A percentile compares a stretch with the other conserved stretches of the same genome.
Conservation (phyloP, 768 basidiomycete species). For the Sistotremastrum niveocremeum region DNA sequence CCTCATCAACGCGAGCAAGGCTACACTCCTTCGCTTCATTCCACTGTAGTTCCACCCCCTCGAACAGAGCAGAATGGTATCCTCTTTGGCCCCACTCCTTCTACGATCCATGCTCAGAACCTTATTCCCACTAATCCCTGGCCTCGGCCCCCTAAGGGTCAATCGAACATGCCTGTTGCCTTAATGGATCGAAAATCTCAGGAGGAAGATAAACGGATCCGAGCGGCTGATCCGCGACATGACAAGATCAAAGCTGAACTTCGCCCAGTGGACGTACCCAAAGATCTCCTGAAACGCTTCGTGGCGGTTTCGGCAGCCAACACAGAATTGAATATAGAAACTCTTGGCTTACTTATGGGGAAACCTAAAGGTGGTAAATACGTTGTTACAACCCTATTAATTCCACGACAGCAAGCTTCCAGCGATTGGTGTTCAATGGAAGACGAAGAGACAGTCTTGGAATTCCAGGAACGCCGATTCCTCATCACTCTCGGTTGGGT, state of each 20-base stretch:
- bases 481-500: constrained; percentile 90
- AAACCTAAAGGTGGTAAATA: constrained; percentile 44
- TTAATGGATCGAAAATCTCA: too few species aligned
- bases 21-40: constrained; percentile 62
- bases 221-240: constrained; percentile 2
- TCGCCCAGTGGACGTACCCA: constrained; percentile 55
- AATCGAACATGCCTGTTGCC: too few species aligned
- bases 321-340: constrained; percentile 68
- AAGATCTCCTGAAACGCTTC: constrained; percentile 63
- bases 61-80: constrained; percentile 8
- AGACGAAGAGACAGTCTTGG: constrained; percentile 74
- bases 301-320: constrained; percentile 65
- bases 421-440: constrained; percentile 91
- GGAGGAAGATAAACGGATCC: too few species aligned
- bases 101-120: constrained; percentile 22
- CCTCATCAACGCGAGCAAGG: constrained; percentile 68
- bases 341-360: constrained; percentile 78
- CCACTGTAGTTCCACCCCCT: constrained; percentile 41
- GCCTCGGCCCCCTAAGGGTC: constrained; percentile 8
- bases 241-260: constrained; percentile 30
- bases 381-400: constrained; percentile 66
- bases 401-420: constrained; percentile 82
- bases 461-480: constrained; percentile 69
- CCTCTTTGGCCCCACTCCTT: constrained; percentile 14
- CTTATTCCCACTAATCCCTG: constrained; percentile 14